Evolutionary conservation across 2,329 filamentous ascomycete species (phyloP).

Genomic region (Domatiomyces catenatus): DNA sequence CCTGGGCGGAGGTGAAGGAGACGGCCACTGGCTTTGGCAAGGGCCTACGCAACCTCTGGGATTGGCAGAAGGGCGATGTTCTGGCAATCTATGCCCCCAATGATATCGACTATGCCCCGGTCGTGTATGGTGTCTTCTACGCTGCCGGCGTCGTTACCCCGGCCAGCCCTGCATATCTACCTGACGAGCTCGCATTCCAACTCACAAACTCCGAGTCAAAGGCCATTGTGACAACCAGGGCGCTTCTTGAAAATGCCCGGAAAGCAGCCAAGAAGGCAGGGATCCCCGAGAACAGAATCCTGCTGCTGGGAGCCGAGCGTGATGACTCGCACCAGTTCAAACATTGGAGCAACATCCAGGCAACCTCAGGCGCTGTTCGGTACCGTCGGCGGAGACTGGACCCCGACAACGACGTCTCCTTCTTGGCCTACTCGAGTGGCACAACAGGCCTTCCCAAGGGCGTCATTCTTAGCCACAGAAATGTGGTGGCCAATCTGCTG

Average conservation of each 20-base stretch:
- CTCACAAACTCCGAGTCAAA: conserved; percentile 62
- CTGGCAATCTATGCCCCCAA: conserved; percentile 75
- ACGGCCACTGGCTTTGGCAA: conserved; percentile 60
- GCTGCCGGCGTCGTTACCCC: conserved; percentile 67
- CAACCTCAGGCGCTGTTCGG: conserved; percentile 44
- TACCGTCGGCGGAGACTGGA: conserved; percentile 48
- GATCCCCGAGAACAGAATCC: conserved; percentile 55
- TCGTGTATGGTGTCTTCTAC: conserved; percentile 70
- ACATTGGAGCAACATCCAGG: conserved; percentile 61
- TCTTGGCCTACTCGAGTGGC: conserved; percentile 76
- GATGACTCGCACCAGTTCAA: conserved; percentile 46
- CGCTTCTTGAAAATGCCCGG: conserved; percentile 48
- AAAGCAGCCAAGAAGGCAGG: conserved; percentile 56
- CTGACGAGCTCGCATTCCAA: conserved; percentile 71
- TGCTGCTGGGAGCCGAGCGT: conserved; percentile 58
- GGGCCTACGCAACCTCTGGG: conserved; percentile 58
- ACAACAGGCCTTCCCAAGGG: conserved; percentile 88
- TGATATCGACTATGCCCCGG: conserved; percentile 61
- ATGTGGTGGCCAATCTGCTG: conserved; percentile 60
- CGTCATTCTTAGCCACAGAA: conserved; percentile 70
- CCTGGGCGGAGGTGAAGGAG: conserved; percentile 49
- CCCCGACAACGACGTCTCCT: conserved; percentile 59
- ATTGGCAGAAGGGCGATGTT: conserved; percentile 73
- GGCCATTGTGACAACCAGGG: conserved; percentile 57
- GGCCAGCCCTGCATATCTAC: conserved; percentile 75